Base-by-base conservation (phyloP, 495 filamentous ascomycete genomes). In the Penicillium soppii region DNA sequence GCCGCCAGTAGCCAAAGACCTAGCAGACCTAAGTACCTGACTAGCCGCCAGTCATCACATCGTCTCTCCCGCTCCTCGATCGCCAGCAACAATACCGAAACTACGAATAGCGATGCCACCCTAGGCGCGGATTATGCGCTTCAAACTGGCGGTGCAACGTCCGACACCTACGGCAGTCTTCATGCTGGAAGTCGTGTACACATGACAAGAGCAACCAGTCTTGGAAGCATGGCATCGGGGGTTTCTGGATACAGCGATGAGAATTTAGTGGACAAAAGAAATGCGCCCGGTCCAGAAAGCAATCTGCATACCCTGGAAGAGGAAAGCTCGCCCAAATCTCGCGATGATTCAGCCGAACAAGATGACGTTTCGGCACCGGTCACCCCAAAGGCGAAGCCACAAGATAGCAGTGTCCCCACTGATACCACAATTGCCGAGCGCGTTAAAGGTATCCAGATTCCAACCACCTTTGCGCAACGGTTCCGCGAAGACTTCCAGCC, bases 141-240 rank as follows among this genome's bases (percentile, higher is more conserved):
- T 32, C 90, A 92, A 62, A 87, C 89, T 4, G 91, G 89, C 26
- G 91, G 91, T 9, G 87, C 90, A 10, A 76, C 77, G 5, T 85
- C 91, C 9, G 82, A 75, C n/a, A 74, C 77, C 41, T 75, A 75
- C 27, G 75, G 76, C 35, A 73, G 64, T 56, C 63, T 73, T 32
- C 66, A 69, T 9, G 50, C 58, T 26, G 56, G 66, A 40, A 53
- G 55, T 23, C 81, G 76, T 45, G 79, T 79, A 45, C 68, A 79
- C 15, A 72, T 95, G 40, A 86, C 88, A 16, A 77, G 94, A 41
- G 84, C 91, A 9, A 86, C 91, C 27, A 97, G 92, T 63, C 80
- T 97, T 45, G 94, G 94, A 9, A 97, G 92, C 57, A 91, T 97
- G 75, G 90, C 89, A n/a, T 96, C 91, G 13, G 91, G 89, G 1